Percentiles rank a stretch among this genome's conserved stretches.
Conservation (phyloP, 2,329 filamentous ascomycete species). For the Arthroderma sp. region DNA sequence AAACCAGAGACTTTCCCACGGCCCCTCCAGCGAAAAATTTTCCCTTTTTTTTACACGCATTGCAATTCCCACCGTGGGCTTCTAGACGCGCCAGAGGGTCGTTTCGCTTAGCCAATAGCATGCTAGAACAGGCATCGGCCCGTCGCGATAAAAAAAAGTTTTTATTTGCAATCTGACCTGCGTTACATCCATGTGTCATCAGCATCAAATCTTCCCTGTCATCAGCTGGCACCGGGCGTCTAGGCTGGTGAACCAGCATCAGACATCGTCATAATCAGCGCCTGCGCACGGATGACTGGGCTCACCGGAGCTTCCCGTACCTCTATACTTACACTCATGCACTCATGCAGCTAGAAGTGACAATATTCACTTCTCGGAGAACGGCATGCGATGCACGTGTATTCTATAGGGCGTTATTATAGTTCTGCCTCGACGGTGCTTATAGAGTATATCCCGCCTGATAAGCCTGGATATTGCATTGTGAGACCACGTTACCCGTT, state of each 20-base stretch:
- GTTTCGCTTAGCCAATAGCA: neutral
- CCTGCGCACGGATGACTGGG: neutral
- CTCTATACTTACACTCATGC: neutral
- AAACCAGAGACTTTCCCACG: slow-evolving; percentile 5
- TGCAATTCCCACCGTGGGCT: neutral
- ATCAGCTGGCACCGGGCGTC: slow-evolving; percentile 3
- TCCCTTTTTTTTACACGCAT: neutral
- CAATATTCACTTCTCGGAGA: neutral
- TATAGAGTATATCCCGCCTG: neutral
- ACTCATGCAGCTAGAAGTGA: neutral
- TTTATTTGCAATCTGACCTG: neutral
- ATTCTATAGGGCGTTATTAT: neutral
- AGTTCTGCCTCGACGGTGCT: too few relatives aligned
- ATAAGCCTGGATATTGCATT: neutral
- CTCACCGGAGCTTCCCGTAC: slow-evolving; percentile 1
- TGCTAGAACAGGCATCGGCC: slow-evolving; percentile 2
- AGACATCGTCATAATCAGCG: neutral
- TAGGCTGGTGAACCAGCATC: slow-evolving; percentile 2
- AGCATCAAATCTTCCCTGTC: neutral
- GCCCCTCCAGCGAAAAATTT: slow-evolving; percentile 4
- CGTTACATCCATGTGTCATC: neutral
- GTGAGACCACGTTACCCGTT: neutral
- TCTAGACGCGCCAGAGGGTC: slow-evolving; percentile 3
- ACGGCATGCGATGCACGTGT: neutral
- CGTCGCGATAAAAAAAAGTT: slow-evolving; percentile 1